These are phyloP conservation scores for Mycena pura DNA, from an alignment of 768 basidiomycete genomes.

Conservation along the genomic window DNA sequence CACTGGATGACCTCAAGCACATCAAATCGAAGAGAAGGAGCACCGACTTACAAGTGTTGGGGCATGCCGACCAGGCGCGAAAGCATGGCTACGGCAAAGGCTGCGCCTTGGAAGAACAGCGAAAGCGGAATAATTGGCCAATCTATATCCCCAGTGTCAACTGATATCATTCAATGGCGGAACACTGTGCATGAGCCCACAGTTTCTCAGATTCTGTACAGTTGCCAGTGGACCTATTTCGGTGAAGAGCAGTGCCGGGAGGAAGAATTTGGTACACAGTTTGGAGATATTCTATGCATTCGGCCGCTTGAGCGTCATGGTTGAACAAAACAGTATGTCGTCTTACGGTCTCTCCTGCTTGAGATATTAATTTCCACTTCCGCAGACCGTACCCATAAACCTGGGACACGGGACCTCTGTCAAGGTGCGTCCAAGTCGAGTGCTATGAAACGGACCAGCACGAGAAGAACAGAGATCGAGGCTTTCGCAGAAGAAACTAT, in stretches of 20 bases:
- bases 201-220: slow-evolving; percentile 12
- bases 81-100: slow-evolving; percentile 8
- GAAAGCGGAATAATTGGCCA: slow-evolving; percentile 28
- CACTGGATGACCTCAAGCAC: slow-evolving; percentile 2
- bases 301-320: background rate
- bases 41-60: slow-evolving; percentile 12
- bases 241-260: slow-evolving; percentile 24
- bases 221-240: slow-evolving; percentile 26
- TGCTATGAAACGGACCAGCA: slow-evolving; percentile 4
- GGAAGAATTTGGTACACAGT: slow-evolving; percentile 21
- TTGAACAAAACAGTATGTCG: background rate
- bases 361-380: slow-evolving; percentile 15
- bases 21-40: background rate
- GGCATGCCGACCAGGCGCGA: slow-evolving; percentile 15
- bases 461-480: slow-evolving; percentile 19
- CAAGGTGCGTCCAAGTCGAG: background rate
- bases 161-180: background rate
- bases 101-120: slow-evolving; percentile 20
- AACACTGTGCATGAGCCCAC: slow-evolving; percentile 2
- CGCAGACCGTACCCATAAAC: slow-evolving; percentile 21
- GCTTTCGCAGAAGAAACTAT: slow-evolving; percentile 21
- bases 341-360: slow-evolving; percentile 21
- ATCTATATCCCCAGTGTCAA: slow-evolving; percentile 7
- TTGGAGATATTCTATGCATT: slow-evolving; percentile 9
- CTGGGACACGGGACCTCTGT: background rate